Base-by-base conservation (phyloP, 805 yeast genomes). In the Torulaspora quercuum region DNA sequence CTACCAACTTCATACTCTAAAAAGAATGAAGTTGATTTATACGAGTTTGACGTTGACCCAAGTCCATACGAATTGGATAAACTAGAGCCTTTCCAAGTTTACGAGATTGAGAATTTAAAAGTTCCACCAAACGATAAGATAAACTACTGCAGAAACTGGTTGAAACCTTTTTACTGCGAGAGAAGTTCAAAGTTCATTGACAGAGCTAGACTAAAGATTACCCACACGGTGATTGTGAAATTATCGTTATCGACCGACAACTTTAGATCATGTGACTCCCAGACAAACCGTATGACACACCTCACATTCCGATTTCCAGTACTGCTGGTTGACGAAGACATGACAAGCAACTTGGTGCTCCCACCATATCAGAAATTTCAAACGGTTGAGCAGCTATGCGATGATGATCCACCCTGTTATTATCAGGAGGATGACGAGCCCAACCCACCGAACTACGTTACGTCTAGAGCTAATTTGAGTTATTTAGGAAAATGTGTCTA, bases 121-220 rank as follows among this genome's bases (percentile, higher is more conserved):
- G 20, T 37, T 12, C 41, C 41, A 8, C 29, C 29, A 8, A 25
- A 14, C 13, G 37, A 32, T 15, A 22, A 19, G 7, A 12, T 17
- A 7, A 13, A 15, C 20, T 15, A 6, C 1, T 32, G 35, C 25
- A 16, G 18, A 9, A 21, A 27, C 7, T 42, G 45, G 45, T 17
- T 42, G 25, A 39, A 36, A 18, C 52, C 52, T 9, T 46, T 31
- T 23, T 44, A 49, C 29, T 49, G 49, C 29, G 53, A 49, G 19
- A 11, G 29, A 22, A 42, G 41, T 27, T 30, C 41, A 6, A 33
- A 35, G 12, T 39, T 29, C 27, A 11, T 11, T 8, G 28, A 25
- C 11, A 39, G 42, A 17, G 46, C 47, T 9, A 29, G 49, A 11
- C 23, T 49, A 18, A 49, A 49, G 37, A 43, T 46, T 16, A 44